Conservation (phyloP, 1,284 basidiomycete species). For the Puccinia brachypodii region DNA sequence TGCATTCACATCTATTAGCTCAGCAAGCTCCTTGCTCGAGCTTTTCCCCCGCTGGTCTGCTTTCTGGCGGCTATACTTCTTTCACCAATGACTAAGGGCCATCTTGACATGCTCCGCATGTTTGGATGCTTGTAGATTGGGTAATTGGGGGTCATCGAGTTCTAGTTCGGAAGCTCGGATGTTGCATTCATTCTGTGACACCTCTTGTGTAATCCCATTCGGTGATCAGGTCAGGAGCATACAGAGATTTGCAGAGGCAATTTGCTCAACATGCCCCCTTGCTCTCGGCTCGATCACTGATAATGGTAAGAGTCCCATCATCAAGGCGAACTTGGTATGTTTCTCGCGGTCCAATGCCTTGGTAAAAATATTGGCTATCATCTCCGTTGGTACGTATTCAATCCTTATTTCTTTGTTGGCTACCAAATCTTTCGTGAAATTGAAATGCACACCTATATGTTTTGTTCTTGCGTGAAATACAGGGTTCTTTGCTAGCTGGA, state of each 20-base stretch:
- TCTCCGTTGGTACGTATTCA: constrained; percentile 7
- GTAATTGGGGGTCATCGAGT: not conserved
- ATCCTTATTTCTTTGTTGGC: constrained; percentile 22
- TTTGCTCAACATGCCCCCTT: constrained; percentile 8
- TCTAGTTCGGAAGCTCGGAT: constrained; percentile 5
- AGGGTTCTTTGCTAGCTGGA: constrained; percentile 33
- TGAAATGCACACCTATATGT: constrained; percentile 30
- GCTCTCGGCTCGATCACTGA: not conserved
- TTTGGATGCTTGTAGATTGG: not conserved
- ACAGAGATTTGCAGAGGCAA: not conserved
- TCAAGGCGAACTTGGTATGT: not conserved
- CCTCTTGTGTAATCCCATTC: not conserved
- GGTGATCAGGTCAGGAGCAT: not conserved
- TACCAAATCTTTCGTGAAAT: constrained; percentile 10
- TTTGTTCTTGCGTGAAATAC: constrained; percentile 38
- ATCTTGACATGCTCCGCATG: not conserved
- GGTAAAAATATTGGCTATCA: constrained; percentile 8
- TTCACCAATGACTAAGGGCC: not conserved
- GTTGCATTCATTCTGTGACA: not conserved
- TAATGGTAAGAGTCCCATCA: constrained; percentile 17
- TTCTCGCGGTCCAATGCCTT: constrained; percentile 18
- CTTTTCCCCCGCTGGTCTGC: not conserved
- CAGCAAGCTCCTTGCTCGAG: not conserved
- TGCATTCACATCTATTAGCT: not conserved
- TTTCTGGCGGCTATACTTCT: not conserved